Conservation (phyloP, 2,329 filamentous ascomycete genomes). For the Paraphaeosphaeria sporulosa region DNA sequence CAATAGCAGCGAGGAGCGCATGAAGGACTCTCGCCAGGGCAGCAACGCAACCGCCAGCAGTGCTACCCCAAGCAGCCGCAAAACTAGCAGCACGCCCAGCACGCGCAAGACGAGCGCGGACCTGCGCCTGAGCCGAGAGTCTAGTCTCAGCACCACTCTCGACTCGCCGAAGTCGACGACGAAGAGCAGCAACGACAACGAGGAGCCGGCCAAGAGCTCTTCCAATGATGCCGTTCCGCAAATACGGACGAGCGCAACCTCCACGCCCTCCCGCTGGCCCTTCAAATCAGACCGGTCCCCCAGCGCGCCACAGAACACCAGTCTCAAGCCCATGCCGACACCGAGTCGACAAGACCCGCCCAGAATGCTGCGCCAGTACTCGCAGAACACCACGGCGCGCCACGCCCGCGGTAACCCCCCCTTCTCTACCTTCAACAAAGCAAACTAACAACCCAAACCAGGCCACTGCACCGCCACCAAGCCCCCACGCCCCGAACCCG, state of each 20-base stretch:
- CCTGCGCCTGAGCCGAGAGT: neutral
- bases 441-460: neutral
- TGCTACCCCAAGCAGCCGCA: neutral
- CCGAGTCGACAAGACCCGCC: neutral
- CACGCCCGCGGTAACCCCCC: slow-evolving; percentile 27
- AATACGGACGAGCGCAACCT: neutral
- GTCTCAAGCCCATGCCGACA: slow-evolving; percentile 17
- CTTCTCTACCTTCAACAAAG: neutral
- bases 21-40: neutral
- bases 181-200: neutral
- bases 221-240: neutral
- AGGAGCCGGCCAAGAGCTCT: neutral
- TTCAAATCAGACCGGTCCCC: neutral
- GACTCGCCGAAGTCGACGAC: neutral
- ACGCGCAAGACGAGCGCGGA: neutral
- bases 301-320: slow-evolving; percentile 12
- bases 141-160: neutral
- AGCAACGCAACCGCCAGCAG: neutral
- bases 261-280: neutral
- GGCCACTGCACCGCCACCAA: slow-evolving; percentile 3
- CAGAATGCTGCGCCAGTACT: neutral
- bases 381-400: slow-evolving; percentile 11
- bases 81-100: neutral
- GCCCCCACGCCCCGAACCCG: neutral
- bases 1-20: neutral